A percentile compares a stretch with the other conserved stretches of the same genome.
These are phyloP conservation scores for Daldinia sp. DNA, from an alignment of 2,329 filamentous ascomycete species.

Conservation along the genomic window DNA sequence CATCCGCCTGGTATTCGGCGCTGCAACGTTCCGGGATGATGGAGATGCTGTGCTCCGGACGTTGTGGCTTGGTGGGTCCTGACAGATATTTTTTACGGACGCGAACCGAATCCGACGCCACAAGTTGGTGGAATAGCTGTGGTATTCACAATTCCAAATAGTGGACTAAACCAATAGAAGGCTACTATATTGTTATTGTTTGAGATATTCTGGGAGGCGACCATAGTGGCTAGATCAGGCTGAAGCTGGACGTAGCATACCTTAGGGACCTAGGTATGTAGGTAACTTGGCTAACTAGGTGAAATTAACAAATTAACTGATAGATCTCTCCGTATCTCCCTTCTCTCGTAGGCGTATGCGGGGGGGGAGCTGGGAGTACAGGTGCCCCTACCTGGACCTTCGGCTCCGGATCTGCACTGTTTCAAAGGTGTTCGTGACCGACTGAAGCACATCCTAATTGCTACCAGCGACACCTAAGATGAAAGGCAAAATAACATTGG, in stretches of 20 bases:
- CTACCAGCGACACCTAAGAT: constrained; percentile 1
- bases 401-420: constrained; percentile 22
- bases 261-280: no score
- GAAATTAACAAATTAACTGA: background rate
- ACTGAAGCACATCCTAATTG: constrained; percentile 15
- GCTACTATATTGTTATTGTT: background rate
- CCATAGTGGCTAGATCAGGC: background rate
- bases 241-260: background rate
- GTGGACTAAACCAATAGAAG: constrained; percentile 10
- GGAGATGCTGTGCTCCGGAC: constrained; percentile 36
- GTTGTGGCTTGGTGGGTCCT: constrained; percentile 37
- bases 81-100: constrained; percentile 38
- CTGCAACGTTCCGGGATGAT: constrained; percentile 41
- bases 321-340: background rate
- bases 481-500: constrained; percentile 15
- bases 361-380: constrained; percentile 10
- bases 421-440: constrained; percentile 23
- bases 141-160: constrained; percentile 1
- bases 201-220: background rate
- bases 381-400: constrained; percentile 16
- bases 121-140: constrained; percentile 27
- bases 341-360: constrained; percentile 2
- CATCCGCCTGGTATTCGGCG: constrained; percentile 41
- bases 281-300: background rate
- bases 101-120: constrained; percentile 36